Percentiles rank a stretch among this genome's conserved stretches.
Conservation (phyloP, 192 early-diverging fungal genomes). For the Lobulomyces angularis region DNA sequence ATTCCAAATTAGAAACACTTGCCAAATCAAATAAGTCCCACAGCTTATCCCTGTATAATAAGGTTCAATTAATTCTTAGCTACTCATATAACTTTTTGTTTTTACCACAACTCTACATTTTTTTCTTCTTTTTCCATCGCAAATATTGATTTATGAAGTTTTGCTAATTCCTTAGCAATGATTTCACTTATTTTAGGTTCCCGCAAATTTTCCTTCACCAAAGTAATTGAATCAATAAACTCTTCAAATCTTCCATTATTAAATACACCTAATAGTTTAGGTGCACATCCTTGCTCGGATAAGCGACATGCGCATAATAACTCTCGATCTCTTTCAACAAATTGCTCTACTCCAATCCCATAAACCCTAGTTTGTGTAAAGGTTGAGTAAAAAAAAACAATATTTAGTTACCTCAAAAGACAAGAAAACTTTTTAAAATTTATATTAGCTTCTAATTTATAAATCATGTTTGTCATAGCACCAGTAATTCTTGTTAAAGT, state of each 20-base stretch:
- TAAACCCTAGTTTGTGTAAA: conserved; percentile 46
- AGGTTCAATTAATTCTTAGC: conserved; percentile 14
- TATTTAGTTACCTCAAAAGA: conserved; percentile 15
- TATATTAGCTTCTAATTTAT: too few relatives aligned
- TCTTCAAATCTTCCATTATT: conserved; percentile 79
- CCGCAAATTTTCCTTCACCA: conserved; percentile 57
- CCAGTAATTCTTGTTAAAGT: conserved; percentile 42
- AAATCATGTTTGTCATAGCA: conserved; percentile 58
- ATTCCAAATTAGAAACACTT: conserved; percentile 18
- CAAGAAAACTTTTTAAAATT: conserved; percentile 15
- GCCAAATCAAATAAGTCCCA: conserved; percentile 7
- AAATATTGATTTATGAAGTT: conserved; percentile 43
- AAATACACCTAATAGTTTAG: conserved; percentile 61
- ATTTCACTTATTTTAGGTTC: conserved; percentile 45
- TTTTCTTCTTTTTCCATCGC: conserved; percentile 2
- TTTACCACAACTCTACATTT: conserved; percentile 56
- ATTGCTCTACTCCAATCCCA: conserved; percentile 63
- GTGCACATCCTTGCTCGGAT: conserved; percentile 58
- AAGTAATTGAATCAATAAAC: conserved; percentile 60
- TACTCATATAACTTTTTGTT: conserved; percentile 51
- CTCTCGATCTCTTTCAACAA: conserved; percentile 68
- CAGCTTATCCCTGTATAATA: conserved; percentile 10
- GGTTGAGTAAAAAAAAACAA: conserved; percentile 5
- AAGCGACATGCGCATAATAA: conserved; percentile 64
- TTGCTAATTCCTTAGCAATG: conserved; percentile 59